Evolutionary conservation across 2,329 filamentous ascomycete species (phyloP).

Genomic region (Paecilomyces sp.): DNA sequence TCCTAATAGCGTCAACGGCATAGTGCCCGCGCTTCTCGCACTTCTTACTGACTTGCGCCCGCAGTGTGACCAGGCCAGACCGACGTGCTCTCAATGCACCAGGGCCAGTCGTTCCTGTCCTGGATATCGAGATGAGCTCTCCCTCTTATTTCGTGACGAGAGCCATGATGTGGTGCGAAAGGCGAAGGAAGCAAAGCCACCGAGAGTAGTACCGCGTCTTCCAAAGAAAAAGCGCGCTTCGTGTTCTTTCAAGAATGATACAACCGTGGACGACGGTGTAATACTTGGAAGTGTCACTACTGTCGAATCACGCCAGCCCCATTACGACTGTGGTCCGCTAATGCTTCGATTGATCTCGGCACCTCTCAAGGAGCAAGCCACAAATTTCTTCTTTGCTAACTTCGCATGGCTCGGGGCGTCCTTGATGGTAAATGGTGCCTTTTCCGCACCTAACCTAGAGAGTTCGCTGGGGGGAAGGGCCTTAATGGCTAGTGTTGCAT

Average conservation of each 20-base stretch:
- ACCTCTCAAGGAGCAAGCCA: constrained; percentile 12
- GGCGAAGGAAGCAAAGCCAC: constrained; percentile 26
- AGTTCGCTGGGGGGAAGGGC: constrained; percentile 20
- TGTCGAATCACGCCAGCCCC: neutral
- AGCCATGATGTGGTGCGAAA: constrained; percentile 56
- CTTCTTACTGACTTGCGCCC: constrained; percentile 4
- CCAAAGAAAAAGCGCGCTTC: neutral
- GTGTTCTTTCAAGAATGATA: constrained; percentile 8
- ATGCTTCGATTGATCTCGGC: neutral
- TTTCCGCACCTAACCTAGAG: constrained; percentile 13
- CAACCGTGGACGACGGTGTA: neutral
- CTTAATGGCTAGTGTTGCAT: constrained; percentile 45
- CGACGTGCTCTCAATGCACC: constrained; percentile 57
- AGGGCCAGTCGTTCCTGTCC: constrained; percentile 55
- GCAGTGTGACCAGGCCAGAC: constrained; percentile 55
- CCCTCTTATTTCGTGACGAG: constrained; percentile 61
- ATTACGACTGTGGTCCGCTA: neutral
- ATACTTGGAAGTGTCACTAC: neutral
- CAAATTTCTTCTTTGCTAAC: constrained; percentile 28
- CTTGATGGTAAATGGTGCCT: constrained; percentile 17
- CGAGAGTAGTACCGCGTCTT: neutral
- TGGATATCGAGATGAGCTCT: constrained; percentile 58
- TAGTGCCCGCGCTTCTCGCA: neutral
- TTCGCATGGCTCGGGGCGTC: constrained; percentile 23
- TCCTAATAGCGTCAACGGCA: neutral